Evolutionary conservation across 441 rosid species (phyloP), one percentile per base, ranked within the genome.

Genomic region (Brassica hybrid): DNA sequence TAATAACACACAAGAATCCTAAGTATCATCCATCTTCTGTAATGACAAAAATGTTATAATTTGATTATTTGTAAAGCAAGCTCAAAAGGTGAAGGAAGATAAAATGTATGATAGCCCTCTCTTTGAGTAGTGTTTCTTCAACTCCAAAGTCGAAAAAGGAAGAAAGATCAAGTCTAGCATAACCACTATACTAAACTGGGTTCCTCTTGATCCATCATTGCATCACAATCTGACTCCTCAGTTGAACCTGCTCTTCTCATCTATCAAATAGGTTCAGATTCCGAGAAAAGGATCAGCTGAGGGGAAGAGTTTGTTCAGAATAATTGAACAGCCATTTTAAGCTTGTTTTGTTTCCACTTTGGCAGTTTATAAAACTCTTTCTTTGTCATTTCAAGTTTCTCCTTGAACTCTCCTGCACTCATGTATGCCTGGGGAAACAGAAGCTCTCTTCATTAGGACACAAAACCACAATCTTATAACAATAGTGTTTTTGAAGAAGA

Each of bases 281-380:
- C 59, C 14, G 43, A 54, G 13, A 16, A 41, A 8, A 57, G 17
- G 38, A 67, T 14, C 9, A 25, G 59, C 80, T 69, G 43, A 68
- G 45, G 66, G 7, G 57, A 58, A 63, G 75, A 60, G 59, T 80
- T 43, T 1, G 79, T 79, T 90, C 81, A 96, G 85, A 96, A 96
- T 81, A 96, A 84, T 7, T 86, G 89, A 83, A 85, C 84, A 67
- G 95, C 86, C 92, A 90, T 90, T 81, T 96, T 96, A 75, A 88
- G 95, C 86, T 96, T 96, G 95, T 91, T 94, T 83, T 94, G 98
- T 84, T 93, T 96, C 99, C 99, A 96, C 87, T 93, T 96, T 0
- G 99, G 97, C 79, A 94, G 73, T 86, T 90, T 91, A 74, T 87
- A 83, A 88, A 96, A 96, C 25, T 88, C 96, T 54, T 72, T 87